A percentile compares a stretch with the other conserved stretches of the same genome.
Conservation (phyloP, 176 grass and related monocot genomes). For the Leersia perrieri region DNA sequence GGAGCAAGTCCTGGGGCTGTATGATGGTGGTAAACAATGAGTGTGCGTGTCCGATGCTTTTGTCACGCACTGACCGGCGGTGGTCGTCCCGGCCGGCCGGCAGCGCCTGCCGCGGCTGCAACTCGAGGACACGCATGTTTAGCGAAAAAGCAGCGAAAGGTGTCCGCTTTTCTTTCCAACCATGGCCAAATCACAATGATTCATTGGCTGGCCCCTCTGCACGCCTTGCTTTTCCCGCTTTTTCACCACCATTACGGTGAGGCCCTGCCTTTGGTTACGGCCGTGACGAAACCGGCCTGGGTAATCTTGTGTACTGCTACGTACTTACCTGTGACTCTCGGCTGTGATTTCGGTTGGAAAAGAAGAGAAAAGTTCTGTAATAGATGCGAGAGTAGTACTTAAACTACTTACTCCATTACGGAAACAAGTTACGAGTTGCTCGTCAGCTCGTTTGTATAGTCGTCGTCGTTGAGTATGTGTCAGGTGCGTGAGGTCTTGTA, state of each 20-base stretch:
- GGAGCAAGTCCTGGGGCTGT: not conserved
- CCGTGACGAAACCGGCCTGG: not conserved
- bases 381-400: not conserved
- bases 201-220: conserved; percentile 18
- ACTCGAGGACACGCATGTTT: conserved; percentile 33
- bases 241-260: not conserved
- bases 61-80: conserved; percentile 10
- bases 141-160: conserved; percentile 33
- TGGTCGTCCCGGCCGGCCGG: conserved; percentile 37
- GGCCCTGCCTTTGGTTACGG: not conserved
- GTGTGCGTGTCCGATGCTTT: conserved; percentile 41
- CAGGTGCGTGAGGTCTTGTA: not conserved
- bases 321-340: not conserved
- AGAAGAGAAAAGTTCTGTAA: conserved; percentile 6
- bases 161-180: conserved; percentile 40
- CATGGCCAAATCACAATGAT: conserved; percentile 49
- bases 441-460: not conserved
- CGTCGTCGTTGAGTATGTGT: not conserved
- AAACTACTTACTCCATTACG: no score
- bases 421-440: not conserved
- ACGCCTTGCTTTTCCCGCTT: conserved; percentile 14
- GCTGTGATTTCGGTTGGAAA: conserved; percentile 2
- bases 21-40: conserved; percentile 44
- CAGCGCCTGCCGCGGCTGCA: conserved; percentile 23
- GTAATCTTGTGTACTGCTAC: conserved; percentile 20